Base-by-base conservation (phyloP, 371 early-diverging fungal genomes). In the Lichtheimia ramosa region DNA sequence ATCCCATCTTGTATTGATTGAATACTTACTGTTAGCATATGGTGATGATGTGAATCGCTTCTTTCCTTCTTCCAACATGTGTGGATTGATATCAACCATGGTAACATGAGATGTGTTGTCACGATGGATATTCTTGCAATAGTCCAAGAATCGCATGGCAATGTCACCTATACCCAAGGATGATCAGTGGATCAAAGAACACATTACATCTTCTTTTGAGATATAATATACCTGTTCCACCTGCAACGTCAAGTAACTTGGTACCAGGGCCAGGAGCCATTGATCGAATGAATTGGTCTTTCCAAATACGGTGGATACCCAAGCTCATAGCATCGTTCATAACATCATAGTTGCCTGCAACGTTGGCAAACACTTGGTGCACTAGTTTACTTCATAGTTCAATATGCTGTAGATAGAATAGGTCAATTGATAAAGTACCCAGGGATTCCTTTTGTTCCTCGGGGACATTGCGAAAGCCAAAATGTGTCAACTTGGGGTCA, bases 291-390 rank as follows among this genome's bases (percentile, higher is more conserved):
- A 62, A 62, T 27, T 49, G 55, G 48, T 56, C 62, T 28, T 62
- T 55, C 62, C 62, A 62, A 40, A 62, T 54, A n/a, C 55, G n/a
- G 51, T 62, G 56, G 51, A 54, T 50, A 28, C 98, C 98, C 21
- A 86, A 76, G 69, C 91, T 91, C 98, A 97, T 97, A 14, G 91
- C 88, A 58, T 97, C 98, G 79, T 97, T 97, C 98, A 98, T 97
- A 12, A 95, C 67, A 70, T 98, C 98, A 76, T 98, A 98, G 48
- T 89, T 93, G 15, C 82, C 72, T 3, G 98, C 98, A 14, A 98
- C 98, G 64, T 84, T 94, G 18, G 89, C 83, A 71, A 97, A 98
- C 14, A 98, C 98, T 54, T 87, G 72, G 56, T 88, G 89, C 34
- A 98, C 97, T 85, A 65, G 6, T 8, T 6, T 34, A 8, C 34